Base-by-base conservation (phyloP, 345 rosid species). In the Syzygium aromaticum region DNA sequence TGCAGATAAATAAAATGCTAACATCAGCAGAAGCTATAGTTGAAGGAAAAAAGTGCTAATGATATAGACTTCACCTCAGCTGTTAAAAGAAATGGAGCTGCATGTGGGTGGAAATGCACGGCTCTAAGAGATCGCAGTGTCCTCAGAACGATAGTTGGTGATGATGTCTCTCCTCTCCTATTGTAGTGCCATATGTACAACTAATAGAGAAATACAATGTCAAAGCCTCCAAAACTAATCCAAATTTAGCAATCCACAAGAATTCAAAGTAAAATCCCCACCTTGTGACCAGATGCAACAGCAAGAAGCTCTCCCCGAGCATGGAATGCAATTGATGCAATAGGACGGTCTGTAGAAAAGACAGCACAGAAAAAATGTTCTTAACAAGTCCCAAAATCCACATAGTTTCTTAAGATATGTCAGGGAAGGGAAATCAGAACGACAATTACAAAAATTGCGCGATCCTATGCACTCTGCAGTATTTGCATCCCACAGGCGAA, bases 221-320 rank as follows among this genome's bases (percentile, higher is more conserved):
- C 87, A 88, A 85, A 87, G 63, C 51, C 33, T 61, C 61, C 30
- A 27, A 30, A 57, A 61, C 21, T 21, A 61, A 86, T 80, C 77
- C 82, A 14, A 77, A 43, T 51, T 56, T 40, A 43, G 73, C 54
- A 84, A 83, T 54, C 43, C 30, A 84, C 43, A 15, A 89, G 43
- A 67, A 63, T 53, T 84, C 40, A 25, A 84, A 49, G 57, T n/a
- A 84, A 30, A 52, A 85, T 30, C 86, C 85, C 89, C 88, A 94
- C 96, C 98, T 93, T 95, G 93, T 95, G 96, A 56, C 98, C 96
- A 40, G 95, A 94, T 57, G 96, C 98, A 86, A 94, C 96, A 51
- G 98, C 96, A 63, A 95, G 95, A 77, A 94, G 88, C 87, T 95
- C 96, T 38, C 98, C 98, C 86, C 91, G 92, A 64, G 96, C 96